Evolutionary conservation across 495 filamentous ascomycete genomes (phyloP).

Genomic region (Neurospora sp.): DNA sequence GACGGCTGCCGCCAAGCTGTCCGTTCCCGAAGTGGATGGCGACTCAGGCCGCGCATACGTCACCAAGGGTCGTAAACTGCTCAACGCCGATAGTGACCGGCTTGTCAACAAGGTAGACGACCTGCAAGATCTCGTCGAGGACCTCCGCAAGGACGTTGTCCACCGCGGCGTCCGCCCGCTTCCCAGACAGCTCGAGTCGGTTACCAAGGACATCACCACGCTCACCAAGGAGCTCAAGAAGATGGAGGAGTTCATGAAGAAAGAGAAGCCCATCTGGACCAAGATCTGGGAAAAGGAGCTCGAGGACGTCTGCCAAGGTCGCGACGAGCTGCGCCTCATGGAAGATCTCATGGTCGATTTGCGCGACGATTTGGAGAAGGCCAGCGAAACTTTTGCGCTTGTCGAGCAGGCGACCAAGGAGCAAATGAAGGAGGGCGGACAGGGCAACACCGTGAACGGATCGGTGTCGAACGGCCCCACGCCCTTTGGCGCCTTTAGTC

Average conservation of each 20-base stretch:
- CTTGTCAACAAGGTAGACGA: constrained; percentile 89
- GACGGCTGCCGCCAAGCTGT: constrained; percentile 54
- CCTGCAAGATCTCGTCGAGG: constrained; percentile 90
- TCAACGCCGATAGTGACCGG: constrained; percentile 74
- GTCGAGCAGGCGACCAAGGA: constrained; percentile 96
- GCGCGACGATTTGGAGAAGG: constrained; percentile 90
- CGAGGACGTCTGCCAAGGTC: constrained; percentile 86
- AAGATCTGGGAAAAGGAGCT: constrained; percentile 98
- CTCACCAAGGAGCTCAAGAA: constrained; percentile 85
- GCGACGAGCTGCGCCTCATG: constrained; percentile 86
- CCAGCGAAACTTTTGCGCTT: constrained; percentile 79
- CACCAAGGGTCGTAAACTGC: constrained; percentile 69
- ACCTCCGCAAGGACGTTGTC: constrained; percentile 95
- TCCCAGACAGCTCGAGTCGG: constrained; percentile 79
- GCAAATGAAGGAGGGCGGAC: constrained; percentile 65
- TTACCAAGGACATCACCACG: constrained; percentile 74
- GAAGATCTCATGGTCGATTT: constrained; percentile 89
- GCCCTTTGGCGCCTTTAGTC: constrained; percentile 39
- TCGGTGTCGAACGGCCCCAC: constrained; percentile 27
- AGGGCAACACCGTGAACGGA: constrained; percentile 29
- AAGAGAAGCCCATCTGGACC: constrained; percentile 91
- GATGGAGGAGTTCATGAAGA: constrained; percentile 83
- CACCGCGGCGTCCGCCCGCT: constrained; percentile 82
- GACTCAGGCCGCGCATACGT: constrained; percentile 76
- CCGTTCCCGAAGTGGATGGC: constrained; percentile 53